Evolutionary conservation across 2,329 filamentous ascomycete genomes (phyloP), one percentile per base, ranked within the genome.

Genomic region (Penicillium sp.): DNA sequence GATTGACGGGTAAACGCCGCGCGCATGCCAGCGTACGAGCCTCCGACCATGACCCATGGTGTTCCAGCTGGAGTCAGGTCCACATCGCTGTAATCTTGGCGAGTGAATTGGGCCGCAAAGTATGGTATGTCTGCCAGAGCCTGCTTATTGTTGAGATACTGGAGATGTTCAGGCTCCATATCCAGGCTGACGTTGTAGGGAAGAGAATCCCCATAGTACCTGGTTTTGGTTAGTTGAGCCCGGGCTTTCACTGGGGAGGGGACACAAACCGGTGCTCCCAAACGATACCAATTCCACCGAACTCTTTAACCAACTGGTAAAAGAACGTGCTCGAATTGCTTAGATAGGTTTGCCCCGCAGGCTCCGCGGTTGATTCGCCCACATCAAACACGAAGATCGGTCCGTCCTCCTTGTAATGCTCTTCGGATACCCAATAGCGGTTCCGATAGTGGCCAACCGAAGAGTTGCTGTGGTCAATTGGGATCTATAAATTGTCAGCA

Each of bases 321-420:
- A 75, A 68, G 50, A 74, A 71, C 0, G 68, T 67, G 13, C 60
- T 60, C 2, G 60, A 56, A 42, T 70, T 68, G 7, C 57, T 57
- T 31, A 73, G 56, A 53, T 75, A 60, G 6, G 72, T 55, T 42
- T 77, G 74, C 1, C 72, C 75, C 25, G 77, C 70, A 8, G 66
- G 67, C 38, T 74, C 71, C 4, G 70, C 78, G 34, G 64, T 67
- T 2, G 73, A 69, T 60, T 82, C 80, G 37, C 80, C 80, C 8
- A 70, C 72, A 61, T 81, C 76, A 55, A 78, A 79, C 10, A 80
- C 63, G 57, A 77, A 79, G 1, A 82, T 74, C 1, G 79, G 82
- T 0, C 82, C 82, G n/a, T 82, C 81, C n/a, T 79, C 68, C 60
- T 80, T 77, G 62, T 83, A 84, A 63, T 82, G 82, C 0, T 77